Conservation (phyloP, 257 asterid genomes). For the Forsythia suspensa region DNA sequence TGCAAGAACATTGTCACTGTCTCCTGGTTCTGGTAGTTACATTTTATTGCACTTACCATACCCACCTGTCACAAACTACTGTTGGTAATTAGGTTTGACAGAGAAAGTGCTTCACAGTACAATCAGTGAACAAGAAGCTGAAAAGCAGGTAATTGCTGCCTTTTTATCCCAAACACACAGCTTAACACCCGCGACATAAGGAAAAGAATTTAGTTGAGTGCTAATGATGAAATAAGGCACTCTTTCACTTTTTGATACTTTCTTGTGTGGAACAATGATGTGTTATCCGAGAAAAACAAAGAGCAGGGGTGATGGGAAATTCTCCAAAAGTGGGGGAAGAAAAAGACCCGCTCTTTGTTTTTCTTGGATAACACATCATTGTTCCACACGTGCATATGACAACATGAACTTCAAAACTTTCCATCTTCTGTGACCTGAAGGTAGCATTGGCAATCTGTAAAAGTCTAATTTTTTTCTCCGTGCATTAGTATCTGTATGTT, state of each 20-base stretch:
- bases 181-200: conserved; percentile 8
- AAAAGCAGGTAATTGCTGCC: conserved; percentile 64
- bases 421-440: background rate
- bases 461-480: background rate
- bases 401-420: background rate
- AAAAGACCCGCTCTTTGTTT: background rate
- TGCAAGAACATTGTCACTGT: background rate
- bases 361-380: background rate
- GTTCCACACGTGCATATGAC: background rate
- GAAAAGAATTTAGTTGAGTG: background rate
- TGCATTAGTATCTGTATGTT: background rate
- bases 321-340: no score
- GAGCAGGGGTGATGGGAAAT: background rate
- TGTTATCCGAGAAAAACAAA: no score
- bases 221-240: background rate
- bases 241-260: no score
- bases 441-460: background rate
- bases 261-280: no score
- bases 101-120: conserved; percentile 81
- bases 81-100: conserved; percentile 65
- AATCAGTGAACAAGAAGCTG: conserved; percentile 78
- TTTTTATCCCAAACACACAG: conserved; percentile 5
- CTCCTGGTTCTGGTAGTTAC: background rate
- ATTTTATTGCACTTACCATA: conserved; percentile 9
- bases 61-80: conserved; percentile 21